Base-by-base conservation (phyloP, 2,329 filamentous ascomycete genomes). In the Lecanosticta acicola region DNA sequence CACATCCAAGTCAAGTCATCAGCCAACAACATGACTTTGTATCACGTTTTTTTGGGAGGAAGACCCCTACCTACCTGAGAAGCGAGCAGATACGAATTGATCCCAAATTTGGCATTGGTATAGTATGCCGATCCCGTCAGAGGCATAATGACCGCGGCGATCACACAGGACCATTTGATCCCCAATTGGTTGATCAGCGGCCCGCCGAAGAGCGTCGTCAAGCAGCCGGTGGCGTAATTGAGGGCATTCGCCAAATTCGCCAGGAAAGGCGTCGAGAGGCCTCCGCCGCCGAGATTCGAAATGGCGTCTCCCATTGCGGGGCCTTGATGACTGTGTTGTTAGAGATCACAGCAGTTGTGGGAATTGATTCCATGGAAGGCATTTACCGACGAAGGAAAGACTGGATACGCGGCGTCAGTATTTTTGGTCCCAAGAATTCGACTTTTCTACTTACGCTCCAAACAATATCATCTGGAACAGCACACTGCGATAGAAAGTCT, bases 101-200 rank as follows among this genome's bases (percentile, higher is more conserved):
- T 49, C 2, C 52, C 49, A 34, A 57, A 64, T 37, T 55, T 60
- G 1, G 61, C 63, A 34, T 54, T 65, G 29, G 59, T 58, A 41
- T 67, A 67, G 43, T 64, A 67, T 10, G 61, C 60, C 11, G 63
- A 67, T 1, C 65, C 65, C 0, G 55, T 54, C 33, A 69, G 49
- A 1, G 66, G 66, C 41, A 68, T 63, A 1, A 60, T 48, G 2
- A 63, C 10, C 5, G 63, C 64, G 4, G 64, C 66, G 33, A 69
- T 62, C 24, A 68, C 51, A 51, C 66, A 68, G 3, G 61, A 58
- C 58, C 60, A 64, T 38, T 62, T 65, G 44, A 68, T 68, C 11
- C 66, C 66, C 5, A 68, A 43, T 41, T 67, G 68, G 51, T 67
- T 68, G 50, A 68, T 68, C 39, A 68, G 43, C 1, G 66, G 66